These are phyloP conservation scores for Gracilaria caudata DNA, from an alignment of 23 red algal species.

Conservation along the genomic window DNA sequence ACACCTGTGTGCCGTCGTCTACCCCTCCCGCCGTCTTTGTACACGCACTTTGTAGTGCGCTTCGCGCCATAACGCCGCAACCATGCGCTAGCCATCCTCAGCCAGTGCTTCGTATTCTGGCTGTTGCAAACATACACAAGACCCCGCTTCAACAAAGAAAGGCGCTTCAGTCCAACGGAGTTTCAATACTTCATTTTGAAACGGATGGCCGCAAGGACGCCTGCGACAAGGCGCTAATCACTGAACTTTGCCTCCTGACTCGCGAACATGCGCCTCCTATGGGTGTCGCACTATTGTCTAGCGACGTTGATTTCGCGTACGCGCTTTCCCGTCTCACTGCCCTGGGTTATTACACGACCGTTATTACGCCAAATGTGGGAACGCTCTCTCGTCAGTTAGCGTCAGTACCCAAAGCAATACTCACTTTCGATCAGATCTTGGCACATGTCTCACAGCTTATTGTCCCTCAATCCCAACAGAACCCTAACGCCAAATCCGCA, in stretches of 20 bases:
- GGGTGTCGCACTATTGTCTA: conserved; percentile 45
- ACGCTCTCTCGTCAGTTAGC: conserved; percentile 2
- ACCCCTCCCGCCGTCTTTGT: neutral
- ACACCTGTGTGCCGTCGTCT: conserved; percentile 17
- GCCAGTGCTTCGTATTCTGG: conserved; percentile 37
- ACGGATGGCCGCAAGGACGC: conserved; percentile 37
- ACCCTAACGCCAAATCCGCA: neutral
- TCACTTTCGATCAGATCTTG: conserved; percentile 13
- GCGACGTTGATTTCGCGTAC: conserved; percentile 54
- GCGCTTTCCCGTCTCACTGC: conserved; percentile 22
- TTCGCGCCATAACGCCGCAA: conserved; percentile 2
- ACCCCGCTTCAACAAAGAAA: conserved; percentile 8
- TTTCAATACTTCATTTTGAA: conserved; percentile 53
- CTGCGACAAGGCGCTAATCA: conserved; percentile 56
- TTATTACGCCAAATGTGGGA: conserved; percentile 11
- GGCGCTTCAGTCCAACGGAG: conserved; percentile 30
- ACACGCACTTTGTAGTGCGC: conserved; percentile 22
- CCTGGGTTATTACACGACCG: conserved; percentile 43
- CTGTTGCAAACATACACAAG: conserved; percentile 24
- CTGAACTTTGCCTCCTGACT: conserved; percentile 47
- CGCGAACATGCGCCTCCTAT: conserved; percentile 22
- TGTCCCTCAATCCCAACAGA: neutral
- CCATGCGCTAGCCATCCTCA: neutral
- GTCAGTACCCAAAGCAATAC: neutral
- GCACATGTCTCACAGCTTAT: neutral